These are phyloP conservation scores for Cochlearia excelsa DNA, from an alignment of 345 rosid species.

Conservation along the genomic window DNA sequence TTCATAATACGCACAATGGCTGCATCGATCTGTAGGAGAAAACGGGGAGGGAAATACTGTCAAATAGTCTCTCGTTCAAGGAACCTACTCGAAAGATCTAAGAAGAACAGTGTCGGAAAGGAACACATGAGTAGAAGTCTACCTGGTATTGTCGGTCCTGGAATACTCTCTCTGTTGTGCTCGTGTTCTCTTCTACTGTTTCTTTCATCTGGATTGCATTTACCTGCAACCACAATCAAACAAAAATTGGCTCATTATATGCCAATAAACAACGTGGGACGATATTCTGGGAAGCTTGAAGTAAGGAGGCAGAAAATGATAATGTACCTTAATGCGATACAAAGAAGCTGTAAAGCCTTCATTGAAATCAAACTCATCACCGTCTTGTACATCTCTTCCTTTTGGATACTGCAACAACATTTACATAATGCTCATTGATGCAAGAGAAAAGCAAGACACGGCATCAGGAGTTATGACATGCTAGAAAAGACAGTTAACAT, in stretches of 20 bases:
- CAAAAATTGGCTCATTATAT: neutral
- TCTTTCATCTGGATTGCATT: slow-evolving; percentile 99
- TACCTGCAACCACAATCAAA: slow-evolving; percentile 53
- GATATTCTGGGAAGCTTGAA: slow-evolving; percentile 6
- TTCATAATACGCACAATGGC: slow-evolving; percentile 98
- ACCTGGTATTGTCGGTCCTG: slow-evolving; percentile 99
- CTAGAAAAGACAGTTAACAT: slow-evolving; percentile 1
- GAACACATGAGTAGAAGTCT: slow-evolving; percentile 6
- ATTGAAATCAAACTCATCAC: slow-evolving; percentile 81
- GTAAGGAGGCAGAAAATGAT: neutral
- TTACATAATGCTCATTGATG: neutral
- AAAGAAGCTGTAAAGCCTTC: slow-evolving; percentile 76
- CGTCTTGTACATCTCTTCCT: slow-evolving; percentile 92
- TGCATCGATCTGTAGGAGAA: slow-evolving; percentile 74
- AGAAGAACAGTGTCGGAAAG: neutral
- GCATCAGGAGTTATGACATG: neutral
- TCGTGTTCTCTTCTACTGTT: slow-evolving; percentile 96
- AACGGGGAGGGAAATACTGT: neutral
- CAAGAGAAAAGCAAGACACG: neutral
- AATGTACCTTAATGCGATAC: slow-evolving; percentile 76
- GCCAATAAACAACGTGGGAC: neutral
- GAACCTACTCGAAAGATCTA: neutral
- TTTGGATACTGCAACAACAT: slow-evolving; percentile 60
- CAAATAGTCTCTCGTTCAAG: slow-evolving; percentile 6
- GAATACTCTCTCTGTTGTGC: slow-evolving; percentile 96